Conservation (phyloP, 768 basidiomycete species). For the Fomitopsis serialis region DNA sequence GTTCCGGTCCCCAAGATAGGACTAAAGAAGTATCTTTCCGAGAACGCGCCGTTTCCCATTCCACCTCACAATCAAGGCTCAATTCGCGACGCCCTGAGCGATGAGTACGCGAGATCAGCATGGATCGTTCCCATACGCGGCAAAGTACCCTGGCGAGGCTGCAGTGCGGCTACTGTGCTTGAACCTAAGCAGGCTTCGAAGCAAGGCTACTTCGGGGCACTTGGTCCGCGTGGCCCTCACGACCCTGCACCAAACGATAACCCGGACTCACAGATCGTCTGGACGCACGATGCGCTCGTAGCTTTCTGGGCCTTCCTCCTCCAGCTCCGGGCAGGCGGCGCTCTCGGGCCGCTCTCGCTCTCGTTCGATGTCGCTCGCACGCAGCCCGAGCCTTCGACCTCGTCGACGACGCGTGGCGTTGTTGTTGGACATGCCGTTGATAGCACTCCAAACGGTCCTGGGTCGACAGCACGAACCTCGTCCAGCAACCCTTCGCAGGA, state of each 20-base stretch:
- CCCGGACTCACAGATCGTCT: background rate
- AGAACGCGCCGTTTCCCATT: background rate
- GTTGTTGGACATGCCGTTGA: background rate
- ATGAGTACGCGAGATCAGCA: slow-evolving; percentile 5
- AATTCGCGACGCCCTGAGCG: background rate
- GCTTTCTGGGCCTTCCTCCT: slow-evolving; percentile 12
- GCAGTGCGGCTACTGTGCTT: slow-evolving; percentile 6
- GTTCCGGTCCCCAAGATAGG: background rate
- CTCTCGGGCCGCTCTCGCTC: slow-evolving; percentile 12
- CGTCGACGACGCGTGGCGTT: background rate
- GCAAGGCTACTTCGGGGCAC: background rate
- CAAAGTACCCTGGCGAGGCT: slow-evolving; percentile 7
- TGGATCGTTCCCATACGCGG: slow-evolving; percentile 18
- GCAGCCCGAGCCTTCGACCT: background rate
- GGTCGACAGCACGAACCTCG: background rate
- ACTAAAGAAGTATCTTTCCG: background rate
- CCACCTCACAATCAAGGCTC: slow-evolving; percentile 5
- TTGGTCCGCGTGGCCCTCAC: background rate
- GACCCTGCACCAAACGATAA: background rate
- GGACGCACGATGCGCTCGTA: slow-evolving; percentile 9
- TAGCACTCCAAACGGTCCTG: background rate
- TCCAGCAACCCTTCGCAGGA: too few relatives aligned
- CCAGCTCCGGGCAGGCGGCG: slow-evolving; percentile 1
- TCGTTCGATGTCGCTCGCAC: slow-evolving; percentile 7
- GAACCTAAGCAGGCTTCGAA: background rate